Conservation (phyloP, 129 eudicot genomes). For the Escallonia herrerae region DNA sequence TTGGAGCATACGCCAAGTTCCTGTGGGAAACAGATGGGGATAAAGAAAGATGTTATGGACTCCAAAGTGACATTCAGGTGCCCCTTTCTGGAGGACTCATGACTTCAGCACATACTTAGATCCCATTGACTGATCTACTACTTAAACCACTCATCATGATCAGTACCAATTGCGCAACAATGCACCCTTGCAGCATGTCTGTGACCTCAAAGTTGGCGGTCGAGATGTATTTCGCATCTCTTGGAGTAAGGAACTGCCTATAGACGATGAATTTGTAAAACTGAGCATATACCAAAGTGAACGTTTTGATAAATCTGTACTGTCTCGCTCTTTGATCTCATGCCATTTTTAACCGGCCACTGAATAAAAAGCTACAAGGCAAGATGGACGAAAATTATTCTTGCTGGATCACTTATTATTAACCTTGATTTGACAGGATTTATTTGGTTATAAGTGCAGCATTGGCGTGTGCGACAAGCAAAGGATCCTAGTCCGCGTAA, state of each 20-base stretch:
- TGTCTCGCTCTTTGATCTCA: too few species aligned
- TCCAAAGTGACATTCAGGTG: background rate
- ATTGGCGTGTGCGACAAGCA: too few species aligned
- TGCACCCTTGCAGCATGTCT: background rate
- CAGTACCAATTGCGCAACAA: background rate
- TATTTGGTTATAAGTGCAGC: too few species aligned
- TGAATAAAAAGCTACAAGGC: background rate
- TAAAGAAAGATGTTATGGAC: constrained; percentile 6
- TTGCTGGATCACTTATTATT: too few species aligned
- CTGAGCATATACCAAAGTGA: background rate
- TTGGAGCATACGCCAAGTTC: constrained; percentile 62
- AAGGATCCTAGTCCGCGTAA: too few species aligned
- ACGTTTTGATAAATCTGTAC: background rate
- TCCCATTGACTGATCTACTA: background rate
- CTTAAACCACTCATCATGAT: background rate
- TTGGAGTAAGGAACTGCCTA: background rate
- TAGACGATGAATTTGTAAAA: background rate
- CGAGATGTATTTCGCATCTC: background rate
- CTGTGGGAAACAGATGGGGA: constrained; percentile 66
- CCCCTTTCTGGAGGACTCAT: constrained; percentile 2
- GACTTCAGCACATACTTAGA: constrained; percentile 5
- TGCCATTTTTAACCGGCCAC: too few species aligned
- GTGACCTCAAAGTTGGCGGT: background rate
- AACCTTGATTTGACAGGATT: too few species aligned
- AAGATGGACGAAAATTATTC: too few species aligned